Base-by-base conservation (phyloP, 768 basidiomycete genomes). In the Mycena latifolia region DNA sequence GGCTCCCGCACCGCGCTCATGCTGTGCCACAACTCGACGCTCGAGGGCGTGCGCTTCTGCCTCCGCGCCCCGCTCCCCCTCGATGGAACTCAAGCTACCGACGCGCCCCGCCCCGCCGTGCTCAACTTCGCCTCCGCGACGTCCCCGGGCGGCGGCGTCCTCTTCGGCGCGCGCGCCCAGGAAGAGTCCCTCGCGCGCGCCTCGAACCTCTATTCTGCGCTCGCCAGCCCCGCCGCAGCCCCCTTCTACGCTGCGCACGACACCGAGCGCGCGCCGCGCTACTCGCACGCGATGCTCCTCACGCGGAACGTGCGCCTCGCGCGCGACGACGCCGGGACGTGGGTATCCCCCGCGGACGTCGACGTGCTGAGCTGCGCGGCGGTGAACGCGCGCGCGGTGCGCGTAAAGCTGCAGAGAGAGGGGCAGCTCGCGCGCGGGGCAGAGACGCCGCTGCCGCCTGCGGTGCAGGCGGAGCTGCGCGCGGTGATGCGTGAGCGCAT, bases 401-500 rank as follows among this genome's bases (percentile, higher is more conserved):
- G 80, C 12, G 33, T 2, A 12, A 4, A 5, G n/a, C 58, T 60
- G 24, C 56, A 55, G 28, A 29, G 24, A 1, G n/a, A 10, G 12
- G 55, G 55, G 14, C 8, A 3, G 45, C 55, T 57, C 3, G n/a
- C 48, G 25, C 56, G 46, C 28, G 52, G 53, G 15, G 55, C 56
- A 22, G 66, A 62, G 27, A 15, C 12, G 20, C 55, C 8, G 37
- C 66, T 63, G 41, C 66, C 61, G 63, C 22, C 73, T 72, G 37
- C 72, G 79, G 67, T 75, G 20, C 77, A 80, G 54, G 72, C 56
- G 17, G 76, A 76, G 61, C 90, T 93, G 69, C 80, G 81, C 66
- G 66, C 61, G 7, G 75, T 77, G 50, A 93, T 93, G 91, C 83
- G 78, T 62, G 90, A 92, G 76, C 84, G 92, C 37, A 92, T 93